These are phyloP conservation scores for Fusarium pininemorale DNA, from an alignment of 2,329 filamentous ascomycete species.

Conservation along the genomic window DNA sequence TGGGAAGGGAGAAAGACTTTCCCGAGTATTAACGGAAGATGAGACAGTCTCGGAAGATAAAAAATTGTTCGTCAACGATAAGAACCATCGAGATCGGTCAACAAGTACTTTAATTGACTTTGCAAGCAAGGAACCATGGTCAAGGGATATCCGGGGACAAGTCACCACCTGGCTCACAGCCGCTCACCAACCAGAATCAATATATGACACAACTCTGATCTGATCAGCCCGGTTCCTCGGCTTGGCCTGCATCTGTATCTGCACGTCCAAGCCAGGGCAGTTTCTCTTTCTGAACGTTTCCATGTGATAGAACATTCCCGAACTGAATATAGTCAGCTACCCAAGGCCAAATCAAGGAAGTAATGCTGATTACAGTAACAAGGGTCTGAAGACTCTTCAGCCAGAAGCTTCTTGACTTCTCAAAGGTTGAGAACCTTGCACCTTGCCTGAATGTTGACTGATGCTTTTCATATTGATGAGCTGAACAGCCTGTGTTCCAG, in stretches of 20 bases:
- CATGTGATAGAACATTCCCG: slow-evolving; percentile 1
- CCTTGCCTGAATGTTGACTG: not conserved
- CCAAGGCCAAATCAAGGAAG: not conserved
- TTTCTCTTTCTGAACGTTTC: not conserved
- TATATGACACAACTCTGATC: not conserved
- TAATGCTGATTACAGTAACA: not conserved
- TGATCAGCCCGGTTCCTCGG: not conserved
- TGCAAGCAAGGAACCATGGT: not conserved
- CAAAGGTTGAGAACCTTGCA: not conserved
- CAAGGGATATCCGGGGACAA: not conserved
- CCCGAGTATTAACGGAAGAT: not conserved
- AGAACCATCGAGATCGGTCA: not conserved
- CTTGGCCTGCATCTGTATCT: not conserved
- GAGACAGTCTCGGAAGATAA: not conserved
- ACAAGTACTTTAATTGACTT: not conserved
- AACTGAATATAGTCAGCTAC: not conserved
- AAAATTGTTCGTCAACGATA: not conserved
- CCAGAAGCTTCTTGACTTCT: not conserved
- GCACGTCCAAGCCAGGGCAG: not conserved
- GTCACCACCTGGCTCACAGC: not conserved
- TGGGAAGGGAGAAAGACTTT: not conserved
- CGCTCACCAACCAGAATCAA: not conserved
- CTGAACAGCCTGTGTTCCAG: not conserved
- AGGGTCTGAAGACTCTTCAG: not conserved
- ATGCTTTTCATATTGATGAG: not conserved